phyloP scores from a whole-genome alignment of 164 flowering plant genomes.

The Macadamia tetraphylla region DNA sequence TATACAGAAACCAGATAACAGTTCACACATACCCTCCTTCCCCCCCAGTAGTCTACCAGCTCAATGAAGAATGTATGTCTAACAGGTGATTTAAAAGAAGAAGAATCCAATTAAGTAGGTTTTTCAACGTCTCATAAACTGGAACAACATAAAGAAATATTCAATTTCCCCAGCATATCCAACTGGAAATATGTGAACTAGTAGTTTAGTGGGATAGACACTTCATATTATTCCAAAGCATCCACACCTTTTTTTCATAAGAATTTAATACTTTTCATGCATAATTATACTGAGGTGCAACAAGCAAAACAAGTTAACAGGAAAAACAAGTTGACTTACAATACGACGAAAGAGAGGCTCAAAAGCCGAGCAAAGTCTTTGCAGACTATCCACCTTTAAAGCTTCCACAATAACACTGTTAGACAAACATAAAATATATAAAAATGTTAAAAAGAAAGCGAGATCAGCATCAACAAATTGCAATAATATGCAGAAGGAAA shows the following conservation, averaged over 20 bases:
- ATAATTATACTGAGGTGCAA: neutral
- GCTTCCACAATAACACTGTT: constrained; percentile 59
- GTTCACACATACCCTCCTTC: no score
- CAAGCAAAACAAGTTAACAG: neutral
- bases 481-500: neutral
- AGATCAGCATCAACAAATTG: neutral
- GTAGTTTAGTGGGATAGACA: no score
- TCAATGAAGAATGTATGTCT: no score
- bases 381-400: constrained; percentile 51
- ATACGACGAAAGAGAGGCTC: constrained; percentile 59
- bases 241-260: no score
- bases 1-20: no score
- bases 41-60: no score
- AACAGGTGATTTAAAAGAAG: neutral
- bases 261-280: no score
- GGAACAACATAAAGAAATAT: neutral
- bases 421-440: neutral
- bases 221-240: neutral
- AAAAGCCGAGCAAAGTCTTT: constrained; percentile 50
- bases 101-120: neutral
- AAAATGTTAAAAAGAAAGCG: neutral
- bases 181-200: no score
- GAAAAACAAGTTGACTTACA: constrained; percentile 27
- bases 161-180: no score
- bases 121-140: neutral